Percentiles rank a stretch among this genome's conserved stretches.
Conservation (phyloP, 2,329 filamentous ascomycete genomes). For the Cryphonectria carpinicola region DNA sequence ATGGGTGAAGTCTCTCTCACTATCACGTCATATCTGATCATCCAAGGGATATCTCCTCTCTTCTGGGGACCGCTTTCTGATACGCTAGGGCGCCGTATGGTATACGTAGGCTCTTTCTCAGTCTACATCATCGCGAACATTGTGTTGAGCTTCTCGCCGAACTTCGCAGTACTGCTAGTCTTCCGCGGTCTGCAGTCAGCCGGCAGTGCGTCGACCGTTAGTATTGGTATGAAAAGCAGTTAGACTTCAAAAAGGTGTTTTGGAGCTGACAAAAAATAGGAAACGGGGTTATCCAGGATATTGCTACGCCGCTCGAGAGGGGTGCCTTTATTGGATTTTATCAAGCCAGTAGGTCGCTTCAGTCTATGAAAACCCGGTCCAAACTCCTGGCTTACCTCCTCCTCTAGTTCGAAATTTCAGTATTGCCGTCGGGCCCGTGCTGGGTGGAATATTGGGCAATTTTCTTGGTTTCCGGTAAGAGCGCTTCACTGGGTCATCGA, state of each 20-base stretch:
- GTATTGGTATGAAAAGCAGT: slow-evolving; percentile 42
- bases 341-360: slow-evolving; percentile 36
- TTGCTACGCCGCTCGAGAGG: slow-evolving; percentile 36
- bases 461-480: slow-evolving; percentile 39
- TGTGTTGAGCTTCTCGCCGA: slow-evolving; percentile 47
- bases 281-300: slow-evolving; percentile 40
- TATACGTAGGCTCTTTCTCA: slow-evolving; percentile 50
- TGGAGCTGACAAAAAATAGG: slow-evolving; percentile 28
- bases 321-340: slow-evolving; percentile 39
- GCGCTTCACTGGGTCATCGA: slow-evolving; percentile 22
- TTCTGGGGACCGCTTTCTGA: slow-evolving; percentile 56
- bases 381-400: too few relatives aligned
- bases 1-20: slow-evolving; percentile 42
- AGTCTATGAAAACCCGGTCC: fast-evolving
- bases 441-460: slow-evolving; percentile 38
- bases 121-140: slow-evolving; percentile 54
- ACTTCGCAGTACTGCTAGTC: slow-evolving; percentile 47
- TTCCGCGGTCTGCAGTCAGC: slow-evolving; percentile 53
- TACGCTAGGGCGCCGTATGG: slow-evolving; percentile 47
- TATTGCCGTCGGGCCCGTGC: slow-evolving; percentile 39
- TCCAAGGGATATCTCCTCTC: slow-evolving; percentile 54
- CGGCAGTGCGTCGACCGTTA: slow-evolving; percentile 52
- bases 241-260: not conserved
- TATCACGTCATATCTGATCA: slow-evolving; percentile 52
- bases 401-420: slow-evolving; percentile 35